phyloP scores from a whole-genome alignment of 352 stramenopile species.

The Globisporangium barbulae region DNA sequence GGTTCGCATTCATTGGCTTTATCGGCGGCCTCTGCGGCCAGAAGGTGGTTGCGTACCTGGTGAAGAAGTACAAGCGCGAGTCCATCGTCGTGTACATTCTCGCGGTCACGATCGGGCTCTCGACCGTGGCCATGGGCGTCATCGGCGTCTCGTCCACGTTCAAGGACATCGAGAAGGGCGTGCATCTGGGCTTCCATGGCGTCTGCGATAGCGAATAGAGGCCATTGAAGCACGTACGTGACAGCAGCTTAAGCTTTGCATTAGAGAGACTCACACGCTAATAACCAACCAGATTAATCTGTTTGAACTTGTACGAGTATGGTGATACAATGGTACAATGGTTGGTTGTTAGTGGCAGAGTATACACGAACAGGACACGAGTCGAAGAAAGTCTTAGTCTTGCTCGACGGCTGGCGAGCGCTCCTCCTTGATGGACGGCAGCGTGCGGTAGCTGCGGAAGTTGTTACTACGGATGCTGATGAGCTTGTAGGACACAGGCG shows the following conservation, averaged over 20 bases:
- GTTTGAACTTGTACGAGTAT: neutral
- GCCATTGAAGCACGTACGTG: neutral
- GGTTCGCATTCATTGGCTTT: constrained; percentile 91
- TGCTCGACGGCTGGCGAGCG: constrained; percentile 15
- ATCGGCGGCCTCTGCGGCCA: constrained; percentile 72
- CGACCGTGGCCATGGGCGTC: constrained; percentile 62
- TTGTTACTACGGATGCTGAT: constrained; percentile 54
- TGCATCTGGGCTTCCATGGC: constrained; percentile 62
- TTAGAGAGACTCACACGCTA: neutral
- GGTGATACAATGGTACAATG: neutral
- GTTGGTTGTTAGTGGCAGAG: neutral
- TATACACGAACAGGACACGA: too few relatives aligned
- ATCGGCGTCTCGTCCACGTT: constrained; percentile 58
- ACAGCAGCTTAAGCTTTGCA: neutral
- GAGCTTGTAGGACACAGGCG: constrained; percentile 33
- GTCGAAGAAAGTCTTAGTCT: neutral
- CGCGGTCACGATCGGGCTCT: constrained; percentile 66
- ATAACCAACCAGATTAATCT: neutral
- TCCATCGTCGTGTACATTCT: constrained; percentile 85
- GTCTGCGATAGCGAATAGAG: constrained; percentile 55
- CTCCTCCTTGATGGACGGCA: constrained; percentile 43
- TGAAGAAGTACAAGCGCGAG: constrained; percentile 89
- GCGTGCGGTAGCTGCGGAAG: constrained; percentile 23
- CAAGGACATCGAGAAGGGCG: constrained; percentile 52
- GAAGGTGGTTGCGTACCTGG: constrained; percentile 83